A percentile compares a stretch with the other conserved stretches of the same genome.
Evolutionary conservation across 371 early-diverging fungal species (phyloP).

Genomic region (Mucor velutinosus): DNA sequence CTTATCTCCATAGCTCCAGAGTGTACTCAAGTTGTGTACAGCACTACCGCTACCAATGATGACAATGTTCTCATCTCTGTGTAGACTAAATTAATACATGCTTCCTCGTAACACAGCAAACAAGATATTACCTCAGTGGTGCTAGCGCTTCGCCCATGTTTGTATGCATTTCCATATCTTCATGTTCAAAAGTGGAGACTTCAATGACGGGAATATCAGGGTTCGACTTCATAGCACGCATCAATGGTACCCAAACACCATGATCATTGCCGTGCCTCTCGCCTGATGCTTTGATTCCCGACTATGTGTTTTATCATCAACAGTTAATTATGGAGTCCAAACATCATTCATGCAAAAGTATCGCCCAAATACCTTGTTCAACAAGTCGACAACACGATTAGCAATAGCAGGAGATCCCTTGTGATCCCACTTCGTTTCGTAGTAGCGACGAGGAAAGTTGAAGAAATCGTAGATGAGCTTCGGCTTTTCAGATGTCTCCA

Average conservation of each 20-base stretch:
- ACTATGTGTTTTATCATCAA: conserved; percentile 15
- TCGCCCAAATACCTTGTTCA: conserved; percentile 33
- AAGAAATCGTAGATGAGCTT: conserved; percentile 70
- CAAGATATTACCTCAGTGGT: conserved; percentile 30
- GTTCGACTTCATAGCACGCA: conserved; percentile 54
- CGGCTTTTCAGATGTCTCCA: conserved; percentile 49
- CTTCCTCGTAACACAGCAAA: background rate
- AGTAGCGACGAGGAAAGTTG: conserved; percentile 58
- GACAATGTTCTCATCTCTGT: conserved; percentile 54
- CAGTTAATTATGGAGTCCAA: background rate
- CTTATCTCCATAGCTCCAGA: conserved; percentile 30
- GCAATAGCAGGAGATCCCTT: conserved; percentile 56
- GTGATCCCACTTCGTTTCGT: conserved; percentile 60
- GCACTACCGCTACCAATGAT: conserved; percentile 68
- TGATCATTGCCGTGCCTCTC: conserved; percentile 62
- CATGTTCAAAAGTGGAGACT: conserved; percentile 47
- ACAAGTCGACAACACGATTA: conserved; percentile 50
- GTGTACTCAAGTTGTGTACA: conserved; percentile 56
- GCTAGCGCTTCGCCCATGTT: conserved; percentile 36
- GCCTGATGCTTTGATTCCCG: conserved; percentile 41
- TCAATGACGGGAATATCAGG: conserved; percentile 63
- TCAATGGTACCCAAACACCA: conserved; percentile 66
- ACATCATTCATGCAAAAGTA: background rate
- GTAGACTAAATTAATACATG: background rate
- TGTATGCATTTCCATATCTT: conserved; percentile 29